Conservation (phyloP, 2,329 filamentous ascomycete species). For the Phialocephala sp. region DNA sequence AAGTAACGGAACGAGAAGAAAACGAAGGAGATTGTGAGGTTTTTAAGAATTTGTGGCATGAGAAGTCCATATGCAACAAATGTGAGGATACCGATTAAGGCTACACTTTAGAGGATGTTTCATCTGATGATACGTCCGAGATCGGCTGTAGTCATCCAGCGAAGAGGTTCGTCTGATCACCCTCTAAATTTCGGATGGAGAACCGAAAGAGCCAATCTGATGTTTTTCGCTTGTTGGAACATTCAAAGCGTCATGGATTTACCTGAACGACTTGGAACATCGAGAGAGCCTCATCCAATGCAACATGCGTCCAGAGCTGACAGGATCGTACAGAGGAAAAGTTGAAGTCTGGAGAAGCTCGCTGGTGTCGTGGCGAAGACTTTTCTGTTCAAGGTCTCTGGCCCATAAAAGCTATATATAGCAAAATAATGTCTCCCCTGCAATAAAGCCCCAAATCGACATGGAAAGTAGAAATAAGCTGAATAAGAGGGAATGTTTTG, state of each 20-base stretch:
- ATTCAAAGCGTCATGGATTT: background rate
- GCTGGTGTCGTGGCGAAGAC: background rate
- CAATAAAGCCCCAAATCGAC: slow-evolving; percentile 34
- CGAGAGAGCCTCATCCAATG: too few species aligned
- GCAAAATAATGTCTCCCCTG: slow-evolving; percentile 33
- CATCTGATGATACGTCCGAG: slow-evolving; percentile 17
- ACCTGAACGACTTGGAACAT: background rate
- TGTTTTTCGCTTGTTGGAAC: background rate
- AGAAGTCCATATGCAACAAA: slow-evolving; percentile 8
- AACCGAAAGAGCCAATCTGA: background rate
- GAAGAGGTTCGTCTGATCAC: slow-evolving; percentile 31
- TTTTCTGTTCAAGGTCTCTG: background rate
- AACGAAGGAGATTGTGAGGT: background rate
- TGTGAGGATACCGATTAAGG: slow-evolving; percentile 15
- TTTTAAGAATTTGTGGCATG: slow-evolving; percentile 26
- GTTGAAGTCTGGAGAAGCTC: background rate
- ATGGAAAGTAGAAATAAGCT: slow-evolving; percentile 30
- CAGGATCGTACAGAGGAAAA: background rate
- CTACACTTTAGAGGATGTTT: slow-evolving; percentile 16
- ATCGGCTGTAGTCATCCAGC: slow-evolving; percentile 11
- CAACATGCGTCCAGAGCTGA: too few species aligned
- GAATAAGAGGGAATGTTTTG: slow-evolving; percentile 35
- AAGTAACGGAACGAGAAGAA: background rate
- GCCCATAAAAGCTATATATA: background rate
- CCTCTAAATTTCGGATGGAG: background rate